Base-by-base conservation (phyloP, 1,139 yeast species). In the Saccharomyces hybrid region DNA sequence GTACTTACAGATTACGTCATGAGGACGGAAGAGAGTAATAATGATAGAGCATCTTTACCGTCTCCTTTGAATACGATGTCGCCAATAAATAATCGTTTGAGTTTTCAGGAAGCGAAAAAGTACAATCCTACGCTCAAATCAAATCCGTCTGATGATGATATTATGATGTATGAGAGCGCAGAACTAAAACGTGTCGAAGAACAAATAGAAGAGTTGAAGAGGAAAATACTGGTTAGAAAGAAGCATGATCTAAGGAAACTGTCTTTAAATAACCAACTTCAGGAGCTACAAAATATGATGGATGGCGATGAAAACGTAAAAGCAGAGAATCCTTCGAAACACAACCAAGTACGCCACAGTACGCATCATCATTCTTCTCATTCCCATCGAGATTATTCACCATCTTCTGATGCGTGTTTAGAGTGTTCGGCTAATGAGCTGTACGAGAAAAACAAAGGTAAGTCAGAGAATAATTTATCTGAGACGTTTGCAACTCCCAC, bases 211-310 rank as follows among this genome's bases (percentile, higher is more conserved):
- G 56, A 61, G 3, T 56, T 64, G 27, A 65, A 66, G 49, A 55
- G 63, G 11, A 65, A 62, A 42, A 58, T 67, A 13, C 57, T 61
- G 7, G 60, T 63, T 27, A 67, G 61, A 53, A 61, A 62, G 26
- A 69, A 65, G 38, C 65, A 67, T 56, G 71, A 67, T 47, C 58
- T 63, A 41, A 61, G 71, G 27, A 67, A 66, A 51, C 54, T 61
- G 9, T 66, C 71, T 2, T 51, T 67, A 32, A 62, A 65, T 52
- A 63, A 62, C 47, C 68, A 67, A 50, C 53, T 68, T 38, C 53
- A 56, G 9, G 69, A 66, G 34, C 55, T 68, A 7, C 54, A 53
- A 46, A 42, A 53, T 1, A 46, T 51, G 28, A 42, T 58, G 46
- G 53, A 54, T 27, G 52, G 47, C 54, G 56, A 50, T 2, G 41